These are phyloP conservation scores for Geranium brycei DNA, from an alignment of 345 rosid genomes.

Conservation along the genomic window DNA sequence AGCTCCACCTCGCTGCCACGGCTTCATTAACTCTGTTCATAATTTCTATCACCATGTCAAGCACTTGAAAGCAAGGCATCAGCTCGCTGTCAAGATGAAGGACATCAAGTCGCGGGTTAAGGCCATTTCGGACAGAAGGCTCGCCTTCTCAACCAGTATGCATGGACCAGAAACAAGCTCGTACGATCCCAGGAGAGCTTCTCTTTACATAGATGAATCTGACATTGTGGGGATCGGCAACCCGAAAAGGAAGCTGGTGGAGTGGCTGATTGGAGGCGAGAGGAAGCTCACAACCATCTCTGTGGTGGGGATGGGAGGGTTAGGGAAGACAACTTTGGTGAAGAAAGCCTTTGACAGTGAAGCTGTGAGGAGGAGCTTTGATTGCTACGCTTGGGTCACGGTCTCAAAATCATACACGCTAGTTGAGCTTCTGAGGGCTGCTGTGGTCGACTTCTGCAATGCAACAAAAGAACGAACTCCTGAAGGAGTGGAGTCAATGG, in stretches of 20 bases:
- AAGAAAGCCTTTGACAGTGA: constrained; percentile 8
- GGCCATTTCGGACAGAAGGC: background rate
- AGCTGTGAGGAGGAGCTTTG: constrained; percentile 8
- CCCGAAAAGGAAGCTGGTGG: background rate
- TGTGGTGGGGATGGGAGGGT: constrained; percentile 10
- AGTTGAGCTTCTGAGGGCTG: constrained; percentile 8
- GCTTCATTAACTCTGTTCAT: background rate
- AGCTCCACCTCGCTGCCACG: constrained; percentile 1
- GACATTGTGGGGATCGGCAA: constrained; percentile 5
- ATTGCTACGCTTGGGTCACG: constrained; percentile 8
- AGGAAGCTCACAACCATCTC: constrained; percentile 1
- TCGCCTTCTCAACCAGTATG: background rate
- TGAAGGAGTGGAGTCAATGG: background rate
- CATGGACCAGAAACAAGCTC: background rate
- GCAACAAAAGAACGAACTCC: background rate
- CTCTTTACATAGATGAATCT: background rate
- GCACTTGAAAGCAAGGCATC: background rate
- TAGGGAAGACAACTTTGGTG: constrained; percentile 13
- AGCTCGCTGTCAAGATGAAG: constrained; percentile 2
- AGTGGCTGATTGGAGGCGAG: constrained; percentile 6
- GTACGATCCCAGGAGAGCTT: constrained; percentile 1
- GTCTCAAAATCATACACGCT: constrained; percentile 4
- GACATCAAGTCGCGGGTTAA: background rate
- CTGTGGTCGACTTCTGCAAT: background rate
- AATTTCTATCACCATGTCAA: background rate